Percentiles rank a stretch among this genome's conserved stretches.
Evolutionary conservation across 352 stramenopile species (phyloP).

Genomic region (Aphanomyces euteiches): DNA sequence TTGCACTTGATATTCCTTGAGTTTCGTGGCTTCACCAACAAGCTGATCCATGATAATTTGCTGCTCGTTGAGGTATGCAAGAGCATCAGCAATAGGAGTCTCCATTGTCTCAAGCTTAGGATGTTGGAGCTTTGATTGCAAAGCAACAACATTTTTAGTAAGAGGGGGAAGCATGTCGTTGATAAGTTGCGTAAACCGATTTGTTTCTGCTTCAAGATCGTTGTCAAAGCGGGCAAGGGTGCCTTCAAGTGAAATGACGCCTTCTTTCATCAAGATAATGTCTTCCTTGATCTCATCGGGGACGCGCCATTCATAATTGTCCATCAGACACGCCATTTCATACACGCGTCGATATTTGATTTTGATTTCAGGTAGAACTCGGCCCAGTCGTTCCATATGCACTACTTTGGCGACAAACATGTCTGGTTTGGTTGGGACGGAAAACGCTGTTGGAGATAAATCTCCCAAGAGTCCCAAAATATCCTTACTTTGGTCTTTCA

Average conservation of each 20-base stretch:
- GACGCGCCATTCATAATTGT: constrained; percentile 88
- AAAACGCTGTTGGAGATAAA: constrained; percentile 82
- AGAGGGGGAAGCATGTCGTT: constrained; percentile 81
- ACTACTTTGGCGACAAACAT: constrained; percentile 86
- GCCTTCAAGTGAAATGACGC: constrained; percentile 85
- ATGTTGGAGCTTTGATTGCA: constrained; percentile 83
- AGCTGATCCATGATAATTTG: constrained; percentile 68
- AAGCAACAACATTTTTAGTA: constrained; percentile 53
- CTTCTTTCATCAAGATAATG: constrained; percentile 92
- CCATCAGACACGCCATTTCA: constrained; percentile 88
- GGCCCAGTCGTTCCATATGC: constrained; percentile 74
- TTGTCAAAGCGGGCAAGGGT: constrained; percentile 87
- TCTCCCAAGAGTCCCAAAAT: constrained; percentile 82
- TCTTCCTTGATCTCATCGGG: constrained; percentile 90
- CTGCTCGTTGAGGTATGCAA: constrained; percentile 69
- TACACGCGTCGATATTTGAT: constrained; percentile 69
- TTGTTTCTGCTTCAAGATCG: constrained; percentile 88
- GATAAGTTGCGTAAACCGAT: constrained; percentile 87
- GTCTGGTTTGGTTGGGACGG: constrained; percentile 55
- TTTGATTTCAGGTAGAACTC: constrained; percentile 65
- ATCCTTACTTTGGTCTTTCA: constrained; percentile 72
- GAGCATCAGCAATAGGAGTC: constrained; percentile 65
- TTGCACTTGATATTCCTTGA: constrained; percentile 85
- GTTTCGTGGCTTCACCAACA: constrained; percentile 75
- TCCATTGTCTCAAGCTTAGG: constrained; percentile 71